Evolutionary conservation across 1,284 basidiomycete species (phyloP).

Genomic region (Phylloporus sp.): DNA sequence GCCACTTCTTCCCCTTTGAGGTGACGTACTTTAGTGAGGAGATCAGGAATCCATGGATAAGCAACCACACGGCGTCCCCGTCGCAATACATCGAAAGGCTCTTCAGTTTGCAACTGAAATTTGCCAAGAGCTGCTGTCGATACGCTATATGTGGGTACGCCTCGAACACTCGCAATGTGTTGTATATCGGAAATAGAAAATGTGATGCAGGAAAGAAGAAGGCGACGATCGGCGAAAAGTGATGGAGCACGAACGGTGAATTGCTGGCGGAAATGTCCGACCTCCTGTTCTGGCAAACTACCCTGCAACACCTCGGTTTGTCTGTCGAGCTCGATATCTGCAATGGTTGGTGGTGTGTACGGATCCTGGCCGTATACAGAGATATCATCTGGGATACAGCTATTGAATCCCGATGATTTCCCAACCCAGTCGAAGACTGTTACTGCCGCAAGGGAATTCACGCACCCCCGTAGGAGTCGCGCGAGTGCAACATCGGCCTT

Average conservation of each 20-base stretch:
- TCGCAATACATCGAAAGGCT: not conserved
- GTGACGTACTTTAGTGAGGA: not conserved
- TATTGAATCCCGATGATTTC: slow-evolving; percentile 25
- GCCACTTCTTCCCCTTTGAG: not conserved
- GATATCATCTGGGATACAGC: slow-evolving; percentile 14
- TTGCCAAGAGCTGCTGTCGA: slow-evolving; percentile 11
- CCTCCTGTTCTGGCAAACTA: not conserved
- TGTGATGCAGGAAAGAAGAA: slow-evolving; percentile 22
- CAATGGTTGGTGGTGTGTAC: not conserved
- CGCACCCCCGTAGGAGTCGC: slow-evolving; percentile 20
- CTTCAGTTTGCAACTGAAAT: slow-evolving; percentile 4
- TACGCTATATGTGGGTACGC: not conserved
- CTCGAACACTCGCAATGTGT: not conserved
- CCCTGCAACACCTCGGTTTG: not conserved
- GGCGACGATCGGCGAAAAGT: slow-evolving; percentile 14
- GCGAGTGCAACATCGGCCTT: slow-evolving; percentile 21
- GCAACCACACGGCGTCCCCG: slow-evolving; percentile 6
- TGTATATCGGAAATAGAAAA: slow-evolving; percentile 6
- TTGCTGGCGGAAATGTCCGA: not conserved
- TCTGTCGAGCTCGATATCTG: not conserved
- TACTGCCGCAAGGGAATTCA: slow-evolving; percentile 12
- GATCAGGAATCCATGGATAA: slow-evolving; percentile 23
- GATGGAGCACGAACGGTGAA: not conserved
- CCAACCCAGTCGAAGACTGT: slow-evolving; percentile 29
- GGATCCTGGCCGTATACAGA: slow-evolving; percentile 16